Evolutionary conservation across 108 stramenopile genomes (phyloP), one percentile per base, ranked within the genome.

Genomic region (Skeletonema grethae): DNA sequence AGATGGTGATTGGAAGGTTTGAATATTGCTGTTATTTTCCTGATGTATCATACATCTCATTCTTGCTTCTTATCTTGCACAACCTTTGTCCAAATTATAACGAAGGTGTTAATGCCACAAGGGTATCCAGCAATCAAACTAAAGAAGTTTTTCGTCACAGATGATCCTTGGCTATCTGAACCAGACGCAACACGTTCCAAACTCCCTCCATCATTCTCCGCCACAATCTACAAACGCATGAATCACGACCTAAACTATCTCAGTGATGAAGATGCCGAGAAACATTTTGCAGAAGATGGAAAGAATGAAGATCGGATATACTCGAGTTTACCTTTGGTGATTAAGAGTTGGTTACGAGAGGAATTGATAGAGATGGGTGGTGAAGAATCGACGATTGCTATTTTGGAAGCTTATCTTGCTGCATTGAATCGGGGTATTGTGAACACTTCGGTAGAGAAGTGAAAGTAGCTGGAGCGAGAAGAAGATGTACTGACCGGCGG

Each of bases 51-150:
- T 22, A 5, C 4, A 16, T 25, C 25, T 22, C 16, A 57, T 2
- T 0, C 4, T 57, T 57, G 18, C 0, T 57, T 29, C 10, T 25
- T 3, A 0, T 29, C 20, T 28, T 28, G 28, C 56, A 16, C 11
- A 57, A 25, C 56, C 11, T 13, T 7, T 57, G 56, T 25, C 20
- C 20, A 25, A 18, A 56, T 28, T 28, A 28, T 12, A n/a, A 43
- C n/a, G 15, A 43, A 61, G 60, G 35, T 36, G 12, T 55, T 78
- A n/a, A 2, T 78, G 13, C 48, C 46, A 0, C 29, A 55, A 30
- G 77, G 77, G 9, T 78, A 71, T 56, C 77, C 77, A 22, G 77
- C 77, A 45, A 78, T 78, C 35, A 78, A 78, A 53, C 57, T 78
- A 22, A 78, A 78, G 53, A 78, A 78, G 48, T 78, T 78, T 53